A percentile compares a stretch with the other conserved stretches of the same genome.
These are phyloP conservation scores for Lolium perenne DNA, from an alignment of 176 grass and related monocot species.

Conservation along the genomic window DNA sequence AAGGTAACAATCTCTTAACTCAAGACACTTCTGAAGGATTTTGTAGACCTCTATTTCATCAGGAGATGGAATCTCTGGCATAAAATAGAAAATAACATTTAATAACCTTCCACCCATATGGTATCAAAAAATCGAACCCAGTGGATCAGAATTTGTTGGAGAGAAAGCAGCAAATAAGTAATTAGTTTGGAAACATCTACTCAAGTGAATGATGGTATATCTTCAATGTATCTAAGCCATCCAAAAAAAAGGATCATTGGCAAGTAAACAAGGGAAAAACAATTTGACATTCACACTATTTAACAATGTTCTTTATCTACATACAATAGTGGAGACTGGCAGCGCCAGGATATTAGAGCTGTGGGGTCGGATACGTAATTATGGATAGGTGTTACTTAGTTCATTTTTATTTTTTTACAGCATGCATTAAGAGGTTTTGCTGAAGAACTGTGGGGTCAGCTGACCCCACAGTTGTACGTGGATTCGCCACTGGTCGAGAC, in stretches of 20 bases:
- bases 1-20: constrained; percentile 83
- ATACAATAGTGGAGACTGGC: neutral
- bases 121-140: constrained; percentile 30
- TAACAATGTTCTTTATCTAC: constrained; percentile 23
- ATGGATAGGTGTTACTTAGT: too few relatives aligned
- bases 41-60: constrained; percentile 96
- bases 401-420: too few relatives aligned
- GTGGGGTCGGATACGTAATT: too few relatives aligned
- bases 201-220: constrained; percentile 25
- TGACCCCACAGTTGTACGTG: too few relatives aligned
- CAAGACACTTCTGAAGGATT: constrained; percentile 90
- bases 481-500: neutral
- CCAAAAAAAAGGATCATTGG: constrained; percentile 20
- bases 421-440: too few relatives aligned
- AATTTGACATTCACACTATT: constrained; percentile 19
- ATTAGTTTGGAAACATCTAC: constrained; percentile 19
- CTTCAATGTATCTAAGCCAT: constrained; percentile 14
- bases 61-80: constrained; percentile 71
- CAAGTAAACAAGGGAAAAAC: constrained; percentile 33
- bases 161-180: neutral
- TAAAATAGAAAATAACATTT: constrained; percentile 39
- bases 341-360: too few relatives aligned
- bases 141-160: constrained; percentile 24
- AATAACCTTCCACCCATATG: constrained; percentile 34
- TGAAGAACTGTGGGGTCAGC: too few relatives aligned